A percentile compares a stretch with the other conserved stretches of the same genome.
Evolutionary conservation across 2,329 filamentous ascomycete genomes (phyloP).

Genomic region (Sporothrix protearum): DNA sequence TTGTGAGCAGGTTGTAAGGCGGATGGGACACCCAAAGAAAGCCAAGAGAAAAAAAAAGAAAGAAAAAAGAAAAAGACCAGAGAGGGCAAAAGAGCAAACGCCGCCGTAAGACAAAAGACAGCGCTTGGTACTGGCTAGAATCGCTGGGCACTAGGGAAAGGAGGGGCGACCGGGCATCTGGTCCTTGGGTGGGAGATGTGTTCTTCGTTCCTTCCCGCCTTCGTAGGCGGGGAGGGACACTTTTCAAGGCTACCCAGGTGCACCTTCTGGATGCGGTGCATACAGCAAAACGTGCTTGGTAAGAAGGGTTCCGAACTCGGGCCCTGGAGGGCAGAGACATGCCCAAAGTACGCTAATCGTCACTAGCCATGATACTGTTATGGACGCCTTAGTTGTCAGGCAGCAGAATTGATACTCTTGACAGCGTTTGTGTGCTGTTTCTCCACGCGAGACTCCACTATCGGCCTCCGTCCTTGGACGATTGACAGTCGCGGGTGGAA

Average conservation of each 20-base stretch:
- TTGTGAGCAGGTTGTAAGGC: conserved; percentile 26
- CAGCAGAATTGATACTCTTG: not conserved
- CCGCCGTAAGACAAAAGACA: conserved; percentile 17
- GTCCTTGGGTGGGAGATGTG: not conserved
- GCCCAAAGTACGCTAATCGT: not conserved
- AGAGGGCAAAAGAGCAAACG: conserved; percentile 7
- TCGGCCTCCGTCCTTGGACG: not conserved
- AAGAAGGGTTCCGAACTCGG: conserved; percentile 26
- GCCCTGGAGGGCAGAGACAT: conserved; percentile 5
- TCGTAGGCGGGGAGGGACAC: not conserved
- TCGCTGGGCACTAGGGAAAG: not conserved
- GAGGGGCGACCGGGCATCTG: conserved; percentile 7
- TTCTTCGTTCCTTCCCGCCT: not conserved
- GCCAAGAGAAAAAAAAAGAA: not conserved
- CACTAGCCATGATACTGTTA: conserved; percentile 4
- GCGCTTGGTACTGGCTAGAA: conserved; percentile 22
- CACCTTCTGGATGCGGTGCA: not conserved
- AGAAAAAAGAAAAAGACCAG: not conserved
- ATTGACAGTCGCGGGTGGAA: not conserved
- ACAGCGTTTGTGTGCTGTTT: not conserved
- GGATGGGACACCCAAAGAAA: not conserved
- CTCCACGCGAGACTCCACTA: not conserved
- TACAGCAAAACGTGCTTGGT: conserved; percentile 1
- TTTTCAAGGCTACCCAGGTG: not conserved
- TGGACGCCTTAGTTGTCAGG: conserved; percentile 12